These are phyloP conservation scores for Perkinsus marinus DNA, from an alignment of 169 alveolate genomes.

Conservation along the genomic window DNA sequence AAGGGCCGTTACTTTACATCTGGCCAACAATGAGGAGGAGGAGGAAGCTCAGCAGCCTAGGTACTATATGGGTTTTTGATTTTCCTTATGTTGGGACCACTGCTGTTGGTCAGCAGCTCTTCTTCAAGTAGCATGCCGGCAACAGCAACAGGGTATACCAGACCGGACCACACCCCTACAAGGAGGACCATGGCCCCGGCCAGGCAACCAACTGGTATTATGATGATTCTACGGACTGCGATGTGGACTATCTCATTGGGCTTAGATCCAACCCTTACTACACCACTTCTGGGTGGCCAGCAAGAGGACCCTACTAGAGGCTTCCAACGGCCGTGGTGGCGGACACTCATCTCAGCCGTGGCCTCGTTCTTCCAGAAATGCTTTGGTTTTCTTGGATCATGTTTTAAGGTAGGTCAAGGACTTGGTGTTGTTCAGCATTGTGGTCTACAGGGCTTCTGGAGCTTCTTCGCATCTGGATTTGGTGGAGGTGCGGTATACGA, in stretches of 20 bases:
- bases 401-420: background rate
- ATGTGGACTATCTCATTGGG: background rate
- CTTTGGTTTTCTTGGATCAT: background rate
- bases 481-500: background rate
- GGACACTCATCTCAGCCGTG: background rate
- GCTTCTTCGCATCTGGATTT: background rate
- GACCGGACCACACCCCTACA: background rate
- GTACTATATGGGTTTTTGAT: background rate
- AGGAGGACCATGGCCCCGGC: background rate
- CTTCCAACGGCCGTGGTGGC: background rate
- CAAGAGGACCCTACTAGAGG: background rate
- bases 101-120: background rate
- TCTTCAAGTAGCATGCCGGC: background rate
- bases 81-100: background rate
- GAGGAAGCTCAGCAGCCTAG: background rate
- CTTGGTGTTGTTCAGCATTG: background rate
- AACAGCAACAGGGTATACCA: background rate
- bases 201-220: no score
- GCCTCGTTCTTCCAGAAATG: background rate
- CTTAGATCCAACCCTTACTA: background rate
- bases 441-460: background rate
- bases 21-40: background rate
- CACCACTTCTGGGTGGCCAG: background rate
- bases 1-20: background rate
- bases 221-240: no score